Conservation (phyloP, 1,139 yeast species). For the Geotrichum carabidarum region DNA sequence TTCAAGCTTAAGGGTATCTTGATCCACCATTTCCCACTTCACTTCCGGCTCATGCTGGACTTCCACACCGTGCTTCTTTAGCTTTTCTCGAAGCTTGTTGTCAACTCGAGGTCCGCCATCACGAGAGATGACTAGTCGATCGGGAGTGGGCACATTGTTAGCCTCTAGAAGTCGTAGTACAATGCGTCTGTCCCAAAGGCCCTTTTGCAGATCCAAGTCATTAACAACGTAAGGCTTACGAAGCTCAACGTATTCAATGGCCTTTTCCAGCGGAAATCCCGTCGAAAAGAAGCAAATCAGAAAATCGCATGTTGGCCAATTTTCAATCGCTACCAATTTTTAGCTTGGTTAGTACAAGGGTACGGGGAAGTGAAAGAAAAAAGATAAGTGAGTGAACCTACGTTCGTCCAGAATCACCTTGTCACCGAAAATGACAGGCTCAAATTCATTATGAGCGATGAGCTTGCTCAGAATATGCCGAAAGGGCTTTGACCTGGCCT, state of each 20-base stretch:
- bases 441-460: slow-evolving; percentile 92
- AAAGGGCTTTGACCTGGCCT: slow-evolving; percentile 93
- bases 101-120: slow-evolving; percentile 95
- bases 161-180: slow-evolving; percentile 79
- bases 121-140: slow-evolving; percentile 78
- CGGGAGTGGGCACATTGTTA: slow-evolving; percentile 83
- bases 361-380: neutral
- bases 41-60: slow-evolving; percentile 54
- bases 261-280: slow-evolving; percentile 95
- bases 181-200: slow-evolving; percentile 91
- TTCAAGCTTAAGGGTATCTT: slow-evolving; percentile 68
- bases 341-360: neutral
- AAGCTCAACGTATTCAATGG: slow-evolving; percentile 81
- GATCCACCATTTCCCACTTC: slow-evolving; percentile 75
- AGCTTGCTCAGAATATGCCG: slow-evolving; percentile 81
- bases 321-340: slow-evolving; percentile 50
- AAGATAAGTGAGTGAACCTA: slow-evolving; percentile 9
- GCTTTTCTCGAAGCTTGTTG: slow-evolving; percentile 51
- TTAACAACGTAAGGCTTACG: slow-evolving; percentile 87
- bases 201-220: slow-evolving; percentile 85
- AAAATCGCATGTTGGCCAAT: slow-evolving; percentile 98
- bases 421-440: slow-evolving; percentile 94
- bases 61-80: slow-evolving; percentile 54
- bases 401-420: slow-evolving; percentile 89
- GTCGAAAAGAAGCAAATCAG: slow-evolving; percentile 87